Evolutionary conservation across 306 rosid species (phyloP), one percentile per base, ranked within the genome.

Genomic region (Acacia melanoxylon): DNA sequence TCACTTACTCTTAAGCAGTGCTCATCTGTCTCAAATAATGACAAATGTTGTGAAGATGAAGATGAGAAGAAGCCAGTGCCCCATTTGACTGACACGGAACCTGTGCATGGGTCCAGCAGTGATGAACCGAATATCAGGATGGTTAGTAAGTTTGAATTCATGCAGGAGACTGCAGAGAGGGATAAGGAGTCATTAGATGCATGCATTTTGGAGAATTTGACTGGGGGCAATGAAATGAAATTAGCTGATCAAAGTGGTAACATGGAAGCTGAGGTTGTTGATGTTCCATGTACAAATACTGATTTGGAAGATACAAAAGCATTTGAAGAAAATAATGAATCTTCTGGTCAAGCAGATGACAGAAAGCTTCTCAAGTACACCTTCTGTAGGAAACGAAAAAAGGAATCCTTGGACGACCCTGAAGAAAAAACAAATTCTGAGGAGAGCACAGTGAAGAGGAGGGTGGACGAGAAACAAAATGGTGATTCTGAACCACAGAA

Each of bases 381-480:
- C 17, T 87, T 86, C 84, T 92, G 83, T 78, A 89, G 97, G 88
- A 93, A 91, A 88, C 89, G 91, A 61, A 93, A 85, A 92, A 88
- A 78, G 87, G 88, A 81, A 67, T 82, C 83, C 33, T 72, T 77
- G 31, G 67, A 73, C 84, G 82, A 48, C 68, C 77, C 83, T 46
- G 88, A 84, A 59, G 86, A 84, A 79, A 84, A 63, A 52, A 69
- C 77, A 77, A 83, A 85, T 75, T 78, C 85, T 62, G 84, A 81
- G 58, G 86, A 84, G 69, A 87, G 66, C 48, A 29, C 80, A 22
- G 59, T 52, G 41, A 86, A 86, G 89, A 83, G 82, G 85, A 88
- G 79, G 85, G 61, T 66, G 61, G 83, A 20, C 42, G 85, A 84
- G 72, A 84, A 76, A 75, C 89, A 83, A 67, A 74, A 67, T 48